Percentiles rank a stretch among this genome's conserved stretches.
These are phyloP conservation scores for Hanseniaspora taiwanica DNA, from an alignment of 805 yeast genomes.

Conservation along the genomic window DNA sequence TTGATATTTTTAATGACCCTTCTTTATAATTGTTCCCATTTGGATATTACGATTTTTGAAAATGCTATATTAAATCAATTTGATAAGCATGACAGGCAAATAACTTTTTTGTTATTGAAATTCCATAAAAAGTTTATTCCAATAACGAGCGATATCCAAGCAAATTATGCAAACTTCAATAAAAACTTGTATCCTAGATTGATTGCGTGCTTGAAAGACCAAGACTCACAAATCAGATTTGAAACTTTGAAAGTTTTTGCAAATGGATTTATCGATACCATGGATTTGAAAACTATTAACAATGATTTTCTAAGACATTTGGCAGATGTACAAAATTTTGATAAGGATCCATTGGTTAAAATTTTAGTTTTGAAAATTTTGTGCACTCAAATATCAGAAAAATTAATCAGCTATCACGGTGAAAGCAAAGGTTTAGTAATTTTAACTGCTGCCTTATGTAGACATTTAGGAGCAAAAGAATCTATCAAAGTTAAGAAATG, in stretches of 20 bases:
- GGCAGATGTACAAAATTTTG: conserved; percentile 58
- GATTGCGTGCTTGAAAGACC: conserved; percentile 75
- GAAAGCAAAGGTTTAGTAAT: conserved; percentile 3
- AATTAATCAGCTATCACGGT: background rate
- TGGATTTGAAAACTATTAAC: conserved; percentile 36
- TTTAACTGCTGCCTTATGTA: conserved; percentile 4
- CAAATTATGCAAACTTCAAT: conserved; percentile 22
- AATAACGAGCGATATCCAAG: background rate
- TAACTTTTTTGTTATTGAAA: conserved; percentile 58
- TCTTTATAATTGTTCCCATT: background rate
- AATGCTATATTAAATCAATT: conserved; percentile 21
- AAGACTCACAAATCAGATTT: conserved; percentile 68
- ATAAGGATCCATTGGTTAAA: background rate
- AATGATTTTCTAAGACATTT: conserved; percentile 69
- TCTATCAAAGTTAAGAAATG: background rate
- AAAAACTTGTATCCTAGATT: conserved; percentile 54
- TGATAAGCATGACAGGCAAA: conserved; percentile 57
- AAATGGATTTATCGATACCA: background rate
- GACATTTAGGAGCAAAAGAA: conserved; percentile 4
- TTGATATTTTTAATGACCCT: background rate
- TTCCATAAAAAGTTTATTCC: conserved; percentile 41
- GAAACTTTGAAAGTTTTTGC: conserved; percentile 51
- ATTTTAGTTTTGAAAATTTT: background rate
- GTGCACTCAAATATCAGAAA: background rate
- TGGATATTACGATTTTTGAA: background rate